These are phyloP conservation scores for Cantharellus anzutake DNA, from an alignment of 768 basidiomycete species.

Conservation along the genomic window DNA sequence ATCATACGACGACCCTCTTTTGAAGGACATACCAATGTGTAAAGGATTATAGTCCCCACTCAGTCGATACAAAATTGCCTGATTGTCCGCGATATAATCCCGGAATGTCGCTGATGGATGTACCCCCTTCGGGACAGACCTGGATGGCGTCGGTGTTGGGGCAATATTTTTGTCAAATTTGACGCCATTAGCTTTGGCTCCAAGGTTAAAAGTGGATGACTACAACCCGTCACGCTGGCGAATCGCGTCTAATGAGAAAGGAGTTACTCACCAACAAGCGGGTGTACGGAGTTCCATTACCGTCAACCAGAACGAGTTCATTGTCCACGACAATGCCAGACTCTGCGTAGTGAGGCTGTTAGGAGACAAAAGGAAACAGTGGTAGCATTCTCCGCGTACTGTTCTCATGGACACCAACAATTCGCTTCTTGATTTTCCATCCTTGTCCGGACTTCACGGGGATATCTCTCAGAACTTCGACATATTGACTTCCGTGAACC, in stretches of 20 bases:
- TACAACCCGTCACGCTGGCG: slow-evolving; percentile 11
- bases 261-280: slow-evolving; percentile 34
- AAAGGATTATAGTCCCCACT: slow-evolving; percentile 68
- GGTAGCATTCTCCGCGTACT: slow-evolving; percentile 23
- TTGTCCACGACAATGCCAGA: slow-evolving; percentile 52
- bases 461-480: slow-evolving; percentile 62
- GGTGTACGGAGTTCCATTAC: slow-evolving; percentile 37
- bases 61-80: slow-evolving; percentile 52
- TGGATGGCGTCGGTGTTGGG: slow-evolving; percentile 29
- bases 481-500: slow-evolving; percentile 66
- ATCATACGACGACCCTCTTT: neutral
- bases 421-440: slow-evolving; percentile 51
- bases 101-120: slow-evolving; percentile 40
- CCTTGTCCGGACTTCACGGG: slow-evolving; percentile 58
- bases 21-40: slow-evolving; percentile 35
- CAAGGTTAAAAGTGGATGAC: slow-evolving; percentile 52
- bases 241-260: neutral
- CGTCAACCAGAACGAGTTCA: slow-evolving; percentile 44
- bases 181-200: slow-evolving; percentile 40
- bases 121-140: slow-evolving; percentile 39
- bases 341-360: slow-evolving; percentile 23
- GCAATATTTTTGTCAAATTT: slow-evolving; percentile 46
- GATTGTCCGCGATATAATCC: slow-evolving; percentile 41
- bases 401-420: slow-evolving; percentile 62
- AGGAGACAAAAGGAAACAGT: neutral